phyloP scores from a whole-genome alignment of 495 filamentous ascomycete genomes.

The Hyaloscypha hepaticicola region DNA sequence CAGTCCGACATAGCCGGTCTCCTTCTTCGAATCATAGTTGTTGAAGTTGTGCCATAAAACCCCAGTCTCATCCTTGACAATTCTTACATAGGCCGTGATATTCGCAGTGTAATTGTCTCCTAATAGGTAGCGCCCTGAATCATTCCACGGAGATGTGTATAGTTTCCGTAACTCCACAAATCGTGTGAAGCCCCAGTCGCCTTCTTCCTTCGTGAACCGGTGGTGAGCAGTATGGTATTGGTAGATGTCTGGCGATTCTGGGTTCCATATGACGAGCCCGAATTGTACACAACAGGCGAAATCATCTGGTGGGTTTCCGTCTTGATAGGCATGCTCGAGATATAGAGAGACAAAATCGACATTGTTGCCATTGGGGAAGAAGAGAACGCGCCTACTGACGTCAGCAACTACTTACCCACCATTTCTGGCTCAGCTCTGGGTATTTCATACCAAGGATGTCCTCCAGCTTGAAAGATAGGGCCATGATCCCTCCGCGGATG shows the following conservation, averaged over 20 bases:
- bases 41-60: constrained; percentile 99
- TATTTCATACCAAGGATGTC: constrained; percentile 74
- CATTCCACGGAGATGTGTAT: constrained; percentile 70
- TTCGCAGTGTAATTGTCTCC: constrained; percentile 85
- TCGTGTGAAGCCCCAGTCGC: constrained; percentile 98
- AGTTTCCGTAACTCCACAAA: constrained; percentile 84
- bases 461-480: constrained; percentile 82
- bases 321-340: constrained; percentile 86
- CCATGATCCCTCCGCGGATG: constrained; percentile 78
- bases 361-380: constrained; percentile 94
- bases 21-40: constrained; percentile 98
- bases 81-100: constrained; percentile 87
- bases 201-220: constrained; percentile 91
- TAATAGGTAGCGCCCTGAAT: constrained; percentile 62
- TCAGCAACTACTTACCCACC: constrained; percentile 25
- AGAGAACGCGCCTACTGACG: constrained; percentile 74
- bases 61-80: constrained; percentile 95
- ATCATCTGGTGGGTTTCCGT: constrained; percentile 66
- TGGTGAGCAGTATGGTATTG: constrained; percentile 72
- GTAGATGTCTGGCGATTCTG: constrained; percentile 79
- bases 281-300: constrained; percentile 98
- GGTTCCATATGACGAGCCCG: constrained; percentile 88
- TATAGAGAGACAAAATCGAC: constrained; percentile 92
- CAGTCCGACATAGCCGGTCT: constrained; percentile 94
- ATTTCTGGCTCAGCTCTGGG: neutral